These are phyloP conservation scores for Eleusine coracana DNA, from an alignment of 176 grass and related monocot species.

Conservation along the genomic window DNA sequence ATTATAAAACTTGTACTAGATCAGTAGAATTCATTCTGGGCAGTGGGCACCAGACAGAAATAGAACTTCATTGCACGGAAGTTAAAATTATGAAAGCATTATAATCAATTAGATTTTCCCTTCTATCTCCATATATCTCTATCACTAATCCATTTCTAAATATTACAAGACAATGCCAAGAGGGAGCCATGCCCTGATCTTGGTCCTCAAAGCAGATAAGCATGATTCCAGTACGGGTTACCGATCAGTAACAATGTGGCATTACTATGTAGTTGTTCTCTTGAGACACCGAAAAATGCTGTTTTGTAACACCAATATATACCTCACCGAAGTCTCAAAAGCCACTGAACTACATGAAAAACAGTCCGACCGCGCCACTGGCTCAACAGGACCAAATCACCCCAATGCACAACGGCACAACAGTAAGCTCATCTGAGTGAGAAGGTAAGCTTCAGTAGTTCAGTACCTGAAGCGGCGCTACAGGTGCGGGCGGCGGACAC, in stretches of 20 bases:
- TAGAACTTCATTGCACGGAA: neutral
- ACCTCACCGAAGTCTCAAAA: neutral
- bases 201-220: conserved; percentile 1
- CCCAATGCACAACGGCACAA: neutral
- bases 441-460: conserved; percentile 26
- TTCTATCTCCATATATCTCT: neutral
- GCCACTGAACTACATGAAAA: neutral
- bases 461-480: conserved; percentile 45
- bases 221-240: neutral
- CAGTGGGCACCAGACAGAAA: neutral
- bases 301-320: neutral
- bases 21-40: neutral
- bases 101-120: neutral
- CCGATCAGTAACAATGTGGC: neutral
- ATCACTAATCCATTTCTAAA: conserved; percentile 4
- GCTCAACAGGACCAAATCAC: neutral
- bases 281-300: neutral
- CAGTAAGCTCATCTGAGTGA: neutral
- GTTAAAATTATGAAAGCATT: neutral
- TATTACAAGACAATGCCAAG: neutral
- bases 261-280: neutral
- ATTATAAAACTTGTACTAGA: neutral
- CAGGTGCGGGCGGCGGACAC: conserved; percentile 7
- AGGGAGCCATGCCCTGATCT: neutral
- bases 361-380: neutral